A percentile compares a stretch with the other conserved stretches of the same genome.
Evolutionary conservation across 2,329 filamentous ascomycete genomes (phyloP).

Genomic region (Aspergillus novoparasiticus): DNA sequence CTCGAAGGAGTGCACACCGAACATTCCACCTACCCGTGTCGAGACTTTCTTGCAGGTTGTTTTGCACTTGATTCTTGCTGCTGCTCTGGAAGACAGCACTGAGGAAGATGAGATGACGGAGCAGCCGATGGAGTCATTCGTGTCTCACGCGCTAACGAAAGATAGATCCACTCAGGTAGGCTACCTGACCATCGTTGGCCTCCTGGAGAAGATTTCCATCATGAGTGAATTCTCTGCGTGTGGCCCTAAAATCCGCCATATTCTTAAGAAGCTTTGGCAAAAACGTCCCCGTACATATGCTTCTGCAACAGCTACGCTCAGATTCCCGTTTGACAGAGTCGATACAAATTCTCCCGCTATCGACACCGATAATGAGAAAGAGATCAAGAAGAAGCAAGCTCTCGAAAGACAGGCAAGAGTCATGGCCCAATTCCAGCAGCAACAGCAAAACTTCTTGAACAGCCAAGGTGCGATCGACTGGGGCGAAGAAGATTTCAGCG

Average conservation of each 20-base stretch:
- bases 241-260: conserved; percentile 79
- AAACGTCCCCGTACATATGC: conserved; percentile 76
- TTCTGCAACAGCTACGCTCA: conserved; percentile 61
- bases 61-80: conserved; percentile 82
- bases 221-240: conserved; percentile 80
- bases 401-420: conserved; percentile 87
- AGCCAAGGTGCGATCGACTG: conserved; percentile 87
- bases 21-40: conserved; percentile 76
- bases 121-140: conserved; percentile 65
- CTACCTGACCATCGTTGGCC: conserved; percentile 53
- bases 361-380: conserved; percentile 60
- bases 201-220: conserved; percentile 56
- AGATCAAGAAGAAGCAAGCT: conserved; percentile 87
- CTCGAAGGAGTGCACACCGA: conserved; percentile 68
- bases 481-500: conserved; percentile 79
- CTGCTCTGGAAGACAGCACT: conserved; percentile 77
- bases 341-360: conserved; percentile 80
- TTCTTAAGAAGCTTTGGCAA: conserved; percentile 82
- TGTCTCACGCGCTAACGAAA: conserved; percentile 68
- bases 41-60: conserved; percentile 92
- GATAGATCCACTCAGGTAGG: conserved; percentile 51
- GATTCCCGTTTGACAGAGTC: conserved; percentile 73
- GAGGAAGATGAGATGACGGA: conserved; percentile 56
- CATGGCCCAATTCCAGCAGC: conserved; percentile 97
- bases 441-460: conserved; percentile 92